Evolutionary conservation across 371 early-diverging fungal genomes (phyloP).

Genomic region (Sporodiniella umbellata): DNA sequence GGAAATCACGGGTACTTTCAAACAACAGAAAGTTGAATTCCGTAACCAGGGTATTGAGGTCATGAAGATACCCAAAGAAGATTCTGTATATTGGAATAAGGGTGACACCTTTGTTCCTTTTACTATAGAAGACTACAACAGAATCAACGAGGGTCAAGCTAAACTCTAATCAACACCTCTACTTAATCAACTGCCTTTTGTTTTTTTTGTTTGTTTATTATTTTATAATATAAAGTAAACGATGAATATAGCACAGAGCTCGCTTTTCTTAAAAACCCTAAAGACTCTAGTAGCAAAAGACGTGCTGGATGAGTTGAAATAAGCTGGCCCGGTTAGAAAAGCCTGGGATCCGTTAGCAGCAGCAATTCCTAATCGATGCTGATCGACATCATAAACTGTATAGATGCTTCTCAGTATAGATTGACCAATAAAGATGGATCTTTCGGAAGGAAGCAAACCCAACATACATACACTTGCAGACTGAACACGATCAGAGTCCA

Average conservation of each 20-base stretch:
- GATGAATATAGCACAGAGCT: too few relatives aligned
- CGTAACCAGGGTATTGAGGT: slow-evolving; percentile 49
- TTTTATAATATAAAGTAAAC: too few relatives aligned
- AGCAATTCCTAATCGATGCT: slow-evolving; percentile 23
- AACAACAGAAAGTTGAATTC: slow-evolving; percentile 50
- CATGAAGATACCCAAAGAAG: slow-evolving; percentile 23
- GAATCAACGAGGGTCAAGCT: slow-evolving; percentile 17
- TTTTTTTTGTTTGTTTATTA: too few relatives aligned
- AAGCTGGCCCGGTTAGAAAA: neutral
- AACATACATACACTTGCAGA: slow-evolving; percentile 33
- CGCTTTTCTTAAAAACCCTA: too few relatives aligned
- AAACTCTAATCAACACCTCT: slow-evolving; percentile 10
- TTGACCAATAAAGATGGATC: slow-evolving; percentile 2
- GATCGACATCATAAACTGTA: slow-evolving; percentile 18
- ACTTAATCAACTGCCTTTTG: neutral
- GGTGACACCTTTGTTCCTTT: slow-evolving; percentile 48
- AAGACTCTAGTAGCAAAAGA: too few relatives aligned
- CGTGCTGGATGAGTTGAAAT: too few relatives aligned
- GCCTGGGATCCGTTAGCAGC: slow-evolving; percentile 6
- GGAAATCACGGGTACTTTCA: slow-evolving; percentile 56
- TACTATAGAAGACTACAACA: slow-evolving; percentile 21
- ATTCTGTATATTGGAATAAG: slow-evolving; percentile 46
- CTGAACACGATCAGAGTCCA: slow-evolving; percentile 18
- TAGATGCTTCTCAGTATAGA: slow-evolving; percentile 14
- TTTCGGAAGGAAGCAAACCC: slow-evolving; percentile 24